Conservation (phyloP, 2,329 filamentous ascomycete species). For the Cladosporium sp. region DNA sequence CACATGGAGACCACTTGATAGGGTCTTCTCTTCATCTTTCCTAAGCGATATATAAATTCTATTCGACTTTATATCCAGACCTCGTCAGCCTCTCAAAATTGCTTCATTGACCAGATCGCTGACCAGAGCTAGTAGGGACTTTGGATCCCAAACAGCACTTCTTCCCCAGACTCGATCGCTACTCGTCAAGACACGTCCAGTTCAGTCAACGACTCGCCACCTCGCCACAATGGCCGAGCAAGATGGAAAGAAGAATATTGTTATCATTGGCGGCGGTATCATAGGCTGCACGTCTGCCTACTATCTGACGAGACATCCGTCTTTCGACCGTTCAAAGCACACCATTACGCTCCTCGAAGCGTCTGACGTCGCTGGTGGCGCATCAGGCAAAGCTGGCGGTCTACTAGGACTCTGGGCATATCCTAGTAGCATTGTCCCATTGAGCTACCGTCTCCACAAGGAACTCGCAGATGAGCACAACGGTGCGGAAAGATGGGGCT, state of each 20-base stretch:
- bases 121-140: neutral
- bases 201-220: neutral
- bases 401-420: constrained; percentile 90
- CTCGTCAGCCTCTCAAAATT: neutral
- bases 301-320: constrained; percentile 80
- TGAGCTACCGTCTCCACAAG: constrained; percentile 79
- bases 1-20: no score
- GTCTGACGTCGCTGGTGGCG: constrained; percentile 77
- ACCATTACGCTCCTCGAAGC: constrained; percentile 85
- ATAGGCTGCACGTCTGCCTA: constrained; percentile 91
- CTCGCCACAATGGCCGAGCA: constrained; percentile 25
- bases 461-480: constrained; percentile 80
- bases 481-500: constrained; percentile 79
- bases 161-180: neutral
- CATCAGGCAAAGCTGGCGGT: constrained; percentile 91
- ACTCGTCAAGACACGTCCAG: neutral
- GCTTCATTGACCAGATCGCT: neutral
- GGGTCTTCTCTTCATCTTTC: neutral
- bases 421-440: constrained; percentile 73
- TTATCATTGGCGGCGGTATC: constrained; percentile 69
- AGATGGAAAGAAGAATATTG: constrained; percentile 29
- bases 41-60: neutral
- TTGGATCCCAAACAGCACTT: neutral
- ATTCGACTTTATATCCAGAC: neutral
- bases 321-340: constrained; percentile 70